phyloP scores from a whole-genome alignment of 1,139 yeast species.

The Suhomyces bokatorum region DNA sequence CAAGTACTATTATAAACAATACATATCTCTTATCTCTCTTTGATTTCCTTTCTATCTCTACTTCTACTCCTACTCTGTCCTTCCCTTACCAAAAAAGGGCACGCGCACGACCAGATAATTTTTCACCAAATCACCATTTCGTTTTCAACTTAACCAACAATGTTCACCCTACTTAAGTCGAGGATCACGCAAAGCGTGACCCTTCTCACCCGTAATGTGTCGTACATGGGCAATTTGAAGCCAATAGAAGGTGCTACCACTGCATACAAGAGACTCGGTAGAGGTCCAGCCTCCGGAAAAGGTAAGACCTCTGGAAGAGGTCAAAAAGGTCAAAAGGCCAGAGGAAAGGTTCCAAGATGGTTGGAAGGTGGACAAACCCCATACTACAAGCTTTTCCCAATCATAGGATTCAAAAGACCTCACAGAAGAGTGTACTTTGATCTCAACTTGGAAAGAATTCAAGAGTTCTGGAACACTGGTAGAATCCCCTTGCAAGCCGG shows the following conservation, averaged over 20 bases:
- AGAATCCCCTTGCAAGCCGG: conserved; percentile 63
- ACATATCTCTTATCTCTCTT: too few relatives aligned
- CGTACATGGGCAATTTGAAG: conserved; percentile 38
- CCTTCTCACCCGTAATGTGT: conserved; percentile 15
- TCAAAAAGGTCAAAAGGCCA: conserved; percentile 97
- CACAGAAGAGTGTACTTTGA: conserved; percentile 51
- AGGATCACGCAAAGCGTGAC: conserved; percentile 8
- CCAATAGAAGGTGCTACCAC: conserved; percentile 45
- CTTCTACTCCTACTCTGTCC: neutral
- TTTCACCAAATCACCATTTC: conserved; percentile 9
- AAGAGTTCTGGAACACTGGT: conserved; percentile 65
- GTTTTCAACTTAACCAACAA: conserved; percentile 1
- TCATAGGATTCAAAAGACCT: conserved; percentile 77
- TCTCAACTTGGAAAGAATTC: conserved; percentile 59
- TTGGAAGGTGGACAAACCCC: conserved; percentile 99
- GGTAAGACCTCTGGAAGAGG: conserved; percentile 98
- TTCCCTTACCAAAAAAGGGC: neutral
- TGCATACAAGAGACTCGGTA: conserved; percentile 74
- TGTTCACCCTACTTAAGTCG: conserved; percentile 10
- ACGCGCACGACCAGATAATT: conserved; percentile 11
- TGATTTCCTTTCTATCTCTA: too few relatives aligned
- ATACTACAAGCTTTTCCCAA: conserved; percentile 82
- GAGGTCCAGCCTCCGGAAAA: conserved; percentile 93
- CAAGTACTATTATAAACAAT: too few relatives aligned
- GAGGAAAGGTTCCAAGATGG: conserved; percentile 88